Base-by-base conservation (phyloP, 106 monocot species). In the Agapanthus africanus region DNA sequence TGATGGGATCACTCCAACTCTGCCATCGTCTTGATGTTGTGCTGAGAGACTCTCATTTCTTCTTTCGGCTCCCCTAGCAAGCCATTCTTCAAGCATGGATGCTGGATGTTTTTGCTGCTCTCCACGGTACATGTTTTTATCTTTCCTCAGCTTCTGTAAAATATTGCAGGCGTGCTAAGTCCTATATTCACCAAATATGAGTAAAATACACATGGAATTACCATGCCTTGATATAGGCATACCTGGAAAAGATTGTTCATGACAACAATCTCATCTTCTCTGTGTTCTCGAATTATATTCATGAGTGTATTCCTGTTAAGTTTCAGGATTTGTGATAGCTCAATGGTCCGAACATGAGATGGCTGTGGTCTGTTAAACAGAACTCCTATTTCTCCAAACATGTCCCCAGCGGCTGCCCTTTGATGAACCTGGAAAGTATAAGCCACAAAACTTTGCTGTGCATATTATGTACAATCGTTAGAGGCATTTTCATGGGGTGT, bases 191-290 rank as follows among this genome's bases (percentile, higher is more conserved):
- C 11, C 7, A 65, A 65, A 40, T 25, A 65, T 23, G 37, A 22
- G 39, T 31, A 26, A 5, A 36, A 11, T 62, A 36, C 46, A 46
- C 7, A 44, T 42, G 9, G 30, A 4, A 23, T 63, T 63, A 40
- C 1, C 10, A 34, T 32, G 33, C 16, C 0, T 21, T n/a, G 33
- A 30, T 42, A 7, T 68, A 10, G 40, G 4, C 44, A 40, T 79
- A 84, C 84, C 76, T 84, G 76, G 39, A 66, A 54, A 71, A 80
- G 71, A 50, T 84, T 77, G 32, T 33, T 74, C 70, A 84, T 80
- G 40, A 84, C 39, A 54, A 70, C 56, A 42, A 11, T 37, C 62
- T 67, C 74, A 54, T 80, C 74, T 18, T 80, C 70, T 13, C 19
- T 61, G 7, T 80, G 73, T 26, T 66, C 60, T 68, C 21, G 37